phyloP scores from a whole-genome alignment of 2,329 filamentous ascomycete species.

The Westerdykella aurantiaca region DNA sequence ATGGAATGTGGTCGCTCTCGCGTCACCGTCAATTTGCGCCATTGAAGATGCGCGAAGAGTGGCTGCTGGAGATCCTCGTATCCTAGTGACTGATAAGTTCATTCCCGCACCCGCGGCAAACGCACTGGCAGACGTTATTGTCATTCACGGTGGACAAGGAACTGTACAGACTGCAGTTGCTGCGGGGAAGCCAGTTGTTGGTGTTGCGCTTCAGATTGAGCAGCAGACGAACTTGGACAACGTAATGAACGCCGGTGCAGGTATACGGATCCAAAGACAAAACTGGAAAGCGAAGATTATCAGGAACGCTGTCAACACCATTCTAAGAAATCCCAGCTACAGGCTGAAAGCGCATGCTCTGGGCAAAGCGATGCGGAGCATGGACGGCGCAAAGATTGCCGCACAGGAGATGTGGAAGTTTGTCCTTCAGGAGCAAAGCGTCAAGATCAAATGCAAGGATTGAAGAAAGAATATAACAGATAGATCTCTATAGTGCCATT shows the following conservation, averaged over 20 bases:
- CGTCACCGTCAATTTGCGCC: constrained; percentile 28
- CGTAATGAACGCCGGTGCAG: constrained; percentile 28
- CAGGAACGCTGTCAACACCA: constrained; percentile 16
- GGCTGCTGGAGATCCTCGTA: constrained; percentile 19
- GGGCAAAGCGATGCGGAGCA: constrained; percentile 21
- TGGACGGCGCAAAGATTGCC: constrained; percentile 26
- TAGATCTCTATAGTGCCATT: too few relatives aligned
- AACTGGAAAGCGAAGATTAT: constrained; percentile 26
- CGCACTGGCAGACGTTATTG: constrained; percentile 22
- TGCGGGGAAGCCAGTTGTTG: constrained; percentile 27
- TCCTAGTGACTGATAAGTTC: constrained; percentile 28
- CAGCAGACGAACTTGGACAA: constrained; percentile 33
- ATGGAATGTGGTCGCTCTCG: constrained; percentile 28
- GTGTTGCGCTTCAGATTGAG: constrained; percentile 29
- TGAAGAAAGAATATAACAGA: too few relatives aligned
- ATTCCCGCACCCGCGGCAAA: constrained; percentile 26
- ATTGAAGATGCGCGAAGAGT: constrained; percentile 20
- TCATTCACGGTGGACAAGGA: constrained; percentile 30
- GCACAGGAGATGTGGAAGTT: constrained; percentile 31
- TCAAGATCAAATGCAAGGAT: too few relatives aligned
- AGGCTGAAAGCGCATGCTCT: constrained; percentile 18
- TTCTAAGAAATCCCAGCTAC: constrained; percentile 23
- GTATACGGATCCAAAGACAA: constrained; percentile 25
- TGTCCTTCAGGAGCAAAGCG: constrained; percentile 14
- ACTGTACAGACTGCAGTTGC: constrained; percentile 30